Base-by-base conservation (phyloP, 176 grass and related monocot species). In the Aegilops sharonensis region DNA sequence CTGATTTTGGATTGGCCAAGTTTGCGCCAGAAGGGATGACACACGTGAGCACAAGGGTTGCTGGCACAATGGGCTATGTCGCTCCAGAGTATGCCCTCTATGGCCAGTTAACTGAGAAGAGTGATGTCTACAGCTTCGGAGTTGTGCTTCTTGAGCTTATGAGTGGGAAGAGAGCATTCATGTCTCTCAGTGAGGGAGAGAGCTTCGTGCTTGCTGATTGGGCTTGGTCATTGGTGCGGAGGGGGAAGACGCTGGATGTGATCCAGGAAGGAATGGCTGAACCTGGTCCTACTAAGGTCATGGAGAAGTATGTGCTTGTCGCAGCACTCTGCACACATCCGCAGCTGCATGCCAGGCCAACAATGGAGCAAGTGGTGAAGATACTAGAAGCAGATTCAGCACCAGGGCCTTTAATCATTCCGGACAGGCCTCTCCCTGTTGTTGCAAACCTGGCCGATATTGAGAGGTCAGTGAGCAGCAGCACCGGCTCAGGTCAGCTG, bases 51-150 rank as follows among this genome's bases (percentile, higher is more conserved):
- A 98, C 94, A 27, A 78, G 88, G 57, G 97, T 98, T 39, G 92
- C 94, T 2, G 97, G 97, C 32, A 98, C 97, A 5, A 36, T 98
- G 6, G 97, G 97, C 21, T 96, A 98, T 84, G 97, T 98, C 11
- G 90, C 97, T 23, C 97, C 97, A 0, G 94, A 98, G 77, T 94
- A 98, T 54, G 94, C 97, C 0, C 78, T 98, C 43, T 98, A 96
- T 37, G 97, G 97, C 32, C 94, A 98, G 73, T 88, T 98, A 87
- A 95, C 97, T 4, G 97, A 98, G 61, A 98, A 98, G 87, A 98
- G 90, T 4, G 97, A 98, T 84, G 94, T 98, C 3, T 98, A 86
- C 70, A 96, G 97, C 77, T 98, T 91, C 0, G 94, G 97, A 50
- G 90, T 98, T 0, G 92, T 98, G 50, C 94, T 98, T 78, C 92